Evolutionary conservation across 495 filamentous ascomycete genomes (phyloP).

Genomic region (Aspergillus panamensis): DNA sequence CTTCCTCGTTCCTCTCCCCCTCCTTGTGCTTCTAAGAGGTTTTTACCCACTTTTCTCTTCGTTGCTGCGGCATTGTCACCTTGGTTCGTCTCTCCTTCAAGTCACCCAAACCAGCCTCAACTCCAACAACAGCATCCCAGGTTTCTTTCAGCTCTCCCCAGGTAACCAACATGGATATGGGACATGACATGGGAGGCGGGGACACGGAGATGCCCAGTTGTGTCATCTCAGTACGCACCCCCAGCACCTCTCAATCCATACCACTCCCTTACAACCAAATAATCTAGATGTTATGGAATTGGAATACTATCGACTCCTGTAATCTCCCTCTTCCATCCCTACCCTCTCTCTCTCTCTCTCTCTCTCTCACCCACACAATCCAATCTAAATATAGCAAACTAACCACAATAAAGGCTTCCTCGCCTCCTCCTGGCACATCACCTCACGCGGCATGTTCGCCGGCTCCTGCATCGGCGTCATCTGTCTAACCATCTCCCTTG

Average conservation of each 20-base stretch:
- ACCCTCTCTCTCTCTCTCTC: neutral
- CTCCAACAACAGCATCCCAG: no score
- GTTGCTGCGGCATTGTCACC: no score
- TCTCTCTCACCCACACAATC: neutral
- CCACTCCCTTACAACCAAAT: neutral
- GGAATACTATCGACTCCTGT: conserved; percentile 67
- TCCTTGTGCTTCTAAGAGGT: neutral
- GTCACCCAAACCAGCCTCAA: no score
- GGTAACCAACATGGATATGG: conserved; percentile 6
- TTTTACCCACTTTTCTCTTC: no score
- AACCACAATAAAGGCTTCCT: conserved; percentile 52
- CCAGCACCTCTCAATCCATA: neutral
- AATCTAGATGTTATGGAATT: conserved; percentile 74
- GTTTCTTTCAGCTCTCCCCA: neutral
- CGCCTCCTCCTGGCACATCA: conserved; percentile 61
- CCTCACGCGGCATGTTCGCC: conserved; percentile 58
- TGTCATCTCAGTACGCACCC: conserved; percentile 42
- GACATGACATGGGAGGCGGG: conserved; percentile 13
- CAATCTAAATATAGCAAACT: conserved; percentile 3
- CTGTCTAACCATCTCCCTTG: conserved; percentile 58
- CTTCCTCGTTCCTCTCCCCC: neutral
- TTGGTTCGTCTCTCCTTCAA: no score
- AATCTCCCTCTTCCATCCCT: conserved; percentile 10
- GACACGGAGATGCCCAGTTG: conserved; percentile 23
- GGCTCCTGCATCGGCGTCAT: conserved; percentile 69